Base-by-base conservation (phyloP, 768 basidiomycete species). In the Scleroderma bovista region DNA sequence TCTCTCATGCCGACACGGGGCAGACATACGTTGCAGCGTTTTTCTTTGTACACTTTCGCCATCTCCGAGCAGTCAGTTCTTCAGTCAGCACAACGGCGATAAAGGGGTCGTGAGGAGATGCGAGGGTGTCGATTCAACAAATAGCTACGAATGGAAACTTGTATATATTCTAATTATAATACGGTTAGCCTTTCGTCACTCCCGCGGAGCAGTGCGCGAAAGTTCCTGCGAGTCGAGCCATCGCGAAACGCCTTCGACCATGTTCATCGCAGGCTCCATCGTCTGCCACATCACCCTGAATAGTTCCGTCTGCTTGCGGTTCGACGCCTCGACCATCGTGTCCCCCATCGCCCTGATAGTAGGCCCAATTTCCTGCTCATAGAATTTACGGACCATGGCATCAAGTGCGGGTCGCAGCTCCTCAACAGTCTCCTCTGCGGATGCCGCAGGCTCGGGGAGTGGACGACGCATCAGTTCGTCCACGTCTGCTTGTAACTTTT, bases 141-240 rank as follows among this genome's bases (percentile, higher is more conserved):
- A 43, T 58, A 55, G 15, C 11, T 63, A 63, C 58, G 55, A 52
- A 57, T 36, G 34, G 34, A 36, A 36, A 36, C 34, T 6, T n/a
- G n/a, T 36, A 43, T 23, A 12, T n/a, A n/a, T n/a, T n/a, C n/a
- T n/a, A n/a, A n/a, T n/a, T n/a, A n/a, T n/a, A n/a, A n/a, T n/a
- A n/a, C n/a, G n/a, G n/a, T n/a, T n/a, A n/a, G n/a, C n/a, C n/a
- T n/a, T n/a, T 33, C 19, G 17, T 19, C 22, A 46, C 9, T 55
- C 52, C 17, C 46, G 47, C 6, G 57, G 58, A 19, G 64, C 62
- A 16, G 60, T 60, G 36, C 32, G 47, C 12, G 15, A 22, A 3
- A 66, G 60, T 36, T 60, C 60, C 19, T 66, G 62, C 9, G 64
- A 66, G 47, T 64, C 63, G 15, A 64, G 48, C 63, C 63, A 64